Evolutionary conservation across 139 green algal genomes (phyloP), one percentile per base, ranked within the genome.

Genomic region (Tetradesmus obliquus): DNA sequence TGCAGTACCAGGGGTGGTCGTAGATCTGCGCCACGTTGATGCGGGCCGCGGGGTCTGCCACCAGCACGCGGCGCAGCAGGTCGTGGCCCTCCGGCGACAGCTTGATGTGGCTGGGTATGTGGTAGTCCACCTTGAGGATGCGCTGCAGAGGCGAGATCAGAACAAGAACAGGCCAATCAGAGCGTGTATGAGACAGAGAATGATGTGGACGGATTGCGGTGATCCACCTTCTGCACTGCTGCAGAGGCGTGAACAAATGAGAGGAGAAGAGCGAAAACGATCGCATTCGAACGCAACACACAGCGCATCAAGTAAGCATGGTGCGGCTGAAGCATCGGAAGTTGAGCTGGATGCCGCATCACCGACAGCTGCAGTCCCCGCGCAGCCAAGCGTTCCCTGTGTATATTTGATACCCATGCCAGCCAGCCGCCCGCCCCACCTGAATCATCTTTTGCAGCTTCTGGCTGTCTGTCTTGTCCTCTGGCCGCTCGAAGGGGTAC

Each of bases 401-500:
- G 32, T 45, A 1, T 45, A 0, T 45, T 45, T 45, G 32, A 0
- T 45, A 0, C 32, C 72, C 83, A 0, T 17, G 66, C 66, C 13
- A 1, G 17, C 66, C 66, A 1, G 66, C 66, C 13, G 66, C 66
- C 6, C 5, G 17, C 15, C 85, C 1, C 79, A 95, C 95, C 95
- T 97, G 96, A 74, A 96, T 96, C 94, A 96, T 95, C 87, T 96
- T 96, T 88, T 96, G 96, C 93, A 98, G 94, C 86, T 96, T 97
- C 71, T 95, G 91, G 55, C 94, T 94, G 92, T 98, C 96, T 82
- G 96, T 93, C 83, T 97, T 97, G 94, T 99, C 97, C 90, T 98
- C 97, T 4, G 97, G 96, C 83, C 97, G 94, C 95, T 99, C 98
- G 93, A 99, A 99, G 8, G 98, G 98, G 91, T 99, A 99, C 2